Conservation (phyloP, 148 eudicot species). For the Nepenthes gracilis region DNA sequence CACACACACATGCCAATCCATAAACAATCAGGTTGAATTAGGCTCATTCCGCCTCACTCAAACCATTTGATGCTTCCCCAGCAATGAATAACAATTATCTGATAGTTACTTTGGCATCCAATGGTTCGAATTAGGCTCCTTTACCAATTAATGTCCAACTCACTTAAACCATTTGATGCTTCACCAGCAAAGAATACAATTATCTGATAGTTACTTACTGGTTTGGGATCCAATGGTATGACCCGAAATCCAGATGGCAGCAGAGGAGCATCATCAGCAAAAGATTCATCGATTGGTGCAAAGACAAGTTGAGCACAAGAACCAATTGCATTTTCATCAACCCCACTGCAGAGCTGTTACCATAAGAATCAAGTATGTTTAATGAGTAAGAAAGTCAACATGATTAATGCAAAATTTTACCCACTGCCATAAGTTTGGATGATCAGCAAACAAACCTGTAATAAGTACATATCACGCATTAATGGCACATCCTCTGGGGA, state of each 20-base stretch:
- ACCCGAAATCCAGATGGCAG: slow-evolving; percentile 60
- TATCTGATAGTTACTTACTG: slow-evolving; percentile 21
- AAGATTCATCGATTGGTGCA: slow-evolving; percentile 60
- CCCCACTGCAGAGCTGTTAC: slow-evolving; percentile 45
- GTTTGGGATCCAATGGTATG: slow-evolving; percentile 46
- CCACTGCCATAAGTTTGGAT: not conserved
- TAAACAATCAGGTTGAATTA: too few relatives aligned
- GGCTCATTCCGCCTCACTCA: too few relatives aligned
- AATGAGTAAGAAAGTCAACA: not conserved
- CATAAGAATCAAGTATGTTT: not conserved
- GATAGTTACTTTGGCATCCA: too few relatives aligned
- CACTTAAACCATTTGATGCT: too few relatives aligned
- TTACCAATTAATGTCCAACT: too few relatives aligned
- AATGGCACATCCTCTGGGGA: slow-evolving; percentile 35
- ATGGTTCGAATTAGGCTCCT: too few relatives aligned
- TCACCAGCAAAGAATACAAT: too few relatives aligned
- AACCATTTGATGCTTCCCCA: too few relatives aligned
- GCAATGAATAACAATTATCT: too few relatives aligned
- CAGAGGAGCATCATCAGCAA: slow-evolving; percentile 50
- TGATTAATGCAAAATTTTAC: not conserved
- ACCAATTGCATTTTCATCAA: slow-evolving; percentile 41
- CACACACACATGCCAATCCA: too few relatives aligned
- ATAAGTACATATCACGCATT: slow-evolving; percentile 38
- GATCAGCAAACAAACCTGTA: slow-evolving; percentile 25
- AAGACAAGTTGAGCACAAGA: slow-evolving; percentile 53